Evolutionary conservation across 1,139 yeast genomes (phyloP).

Genomic region (Zygosaccharomyces pseudobailii): DNA sequence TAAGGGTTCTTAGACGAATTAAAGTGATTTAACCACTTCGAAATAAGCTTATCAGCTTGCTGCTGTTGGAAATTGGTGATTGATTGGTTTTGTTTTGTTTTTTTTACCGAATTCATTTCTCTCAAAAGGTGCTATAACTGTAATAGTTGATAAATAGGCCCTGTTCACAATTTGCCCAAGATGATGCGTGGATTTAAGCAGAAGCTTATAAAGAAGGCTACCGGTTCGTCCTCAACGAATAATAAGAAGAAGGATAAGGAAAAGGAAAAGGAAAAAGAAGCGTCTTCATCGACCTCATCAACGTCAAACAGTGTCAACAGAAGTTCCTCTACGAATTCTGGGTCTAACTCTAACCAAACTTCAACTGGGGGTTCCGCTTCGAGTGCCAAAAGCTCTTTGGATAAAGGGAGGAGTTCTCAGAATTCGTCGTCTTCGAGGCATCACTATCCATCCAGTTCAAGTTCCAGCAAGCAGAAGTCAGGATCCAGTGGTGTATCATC

Average conservation of each 20-base stretch:
- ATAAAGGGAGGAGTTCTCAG: background rate
- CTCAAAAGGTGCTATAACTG: background rate
- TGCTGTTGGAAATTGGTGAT: background rate
- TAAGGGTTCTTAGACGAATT: background rate
- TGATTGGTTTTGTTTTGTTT: background rate
- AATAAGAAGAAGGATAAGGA: constrained; percentile 30
- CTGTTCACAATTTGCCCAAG: constrained; percentile 19
- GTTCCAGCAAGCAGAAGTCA: constrained; percentile 6
- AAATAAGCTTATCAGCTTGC: background rate
- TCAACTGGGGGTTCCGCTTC: constrained; percentile 3
- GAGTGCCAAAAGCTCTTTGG: background rate
- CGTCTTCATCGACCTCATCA: background rate
- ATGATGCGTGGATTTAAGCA: constrained; percentile 47
- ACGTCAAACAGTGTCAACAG: constrained; percentile 8
- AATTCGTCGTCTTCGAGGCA: constrained; percentile 2
- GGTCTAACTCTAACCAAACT: constrained; percentile 2
- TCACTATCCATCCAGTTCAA: constrained; percentile 1
- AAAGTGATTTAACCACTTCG: background rate
- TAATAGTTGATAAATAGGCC: background rate
- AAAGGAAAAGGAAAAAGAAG: constrained; percentile 4
- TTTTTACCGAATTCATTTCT: background rate
- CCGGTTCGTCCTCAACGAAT: constrained; percentile 26
- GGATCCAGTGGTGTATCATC: constrained; percentile 10
- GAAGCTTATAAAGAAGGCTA: constrained; percentile 35
- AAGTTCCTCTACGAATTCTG: constrained; percentile 6